These are phyloP conservation scores for Pyrus hybrid DNA, from an alignment of 331 rosid genomes.

Conservation along the genomic window DNA sequence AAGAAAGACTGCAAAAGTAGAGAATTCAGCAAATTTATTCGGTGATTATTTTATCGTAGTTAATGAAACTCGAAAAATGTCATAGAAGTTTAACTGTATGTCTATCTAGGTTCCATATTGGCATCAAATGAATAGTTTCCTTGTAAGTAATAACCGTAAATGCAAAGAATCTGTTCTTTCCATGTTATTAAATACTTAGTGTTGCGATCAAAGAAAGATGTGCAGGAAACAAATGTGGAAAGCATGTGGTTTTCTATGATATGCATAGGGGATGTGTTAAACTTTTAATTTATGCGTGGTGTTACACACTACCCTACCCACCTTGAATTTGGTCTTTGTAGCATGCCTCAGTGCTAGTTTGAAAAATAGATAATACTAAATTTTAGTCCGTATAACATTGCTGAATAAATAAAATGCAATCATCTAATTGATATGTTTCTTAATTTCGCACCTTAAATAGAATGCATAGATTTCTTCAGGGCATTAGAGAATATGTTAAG, in stretches of 20 bases:
- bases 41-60: neutral
- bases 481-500: neutral
- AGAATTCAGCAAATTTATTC: neutral
- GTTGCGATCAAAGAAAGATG: neutral
- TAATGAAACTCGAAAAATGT: neutral
- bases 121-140: neutral
- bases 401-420: neutral
- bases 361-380: neutral
- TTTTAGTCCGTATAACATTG: neutral
- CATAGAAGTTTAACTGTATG: neutral
- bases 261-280: neutral
- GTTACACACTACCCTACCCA: neutral
- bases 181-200: neutral
- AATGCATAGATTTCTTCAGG: neutral
- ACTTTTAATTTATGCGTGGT: neutral
- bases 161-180: neutral
- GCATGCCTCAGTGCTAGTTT: neutral
- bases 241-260: neutral
- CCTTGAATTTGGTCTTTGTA: neutral
- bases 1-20: neutral
- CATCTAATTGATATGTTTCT: neutral
- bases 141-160: neutral
- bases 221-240: neutral
- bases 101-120: neutral
- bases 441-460: neutral